Evolutionary conservation across 768 basidiomycete species (phyloP), one percentile per base, ranked within the genome.

Genomic region (Tylopilus balloui): DNA sequence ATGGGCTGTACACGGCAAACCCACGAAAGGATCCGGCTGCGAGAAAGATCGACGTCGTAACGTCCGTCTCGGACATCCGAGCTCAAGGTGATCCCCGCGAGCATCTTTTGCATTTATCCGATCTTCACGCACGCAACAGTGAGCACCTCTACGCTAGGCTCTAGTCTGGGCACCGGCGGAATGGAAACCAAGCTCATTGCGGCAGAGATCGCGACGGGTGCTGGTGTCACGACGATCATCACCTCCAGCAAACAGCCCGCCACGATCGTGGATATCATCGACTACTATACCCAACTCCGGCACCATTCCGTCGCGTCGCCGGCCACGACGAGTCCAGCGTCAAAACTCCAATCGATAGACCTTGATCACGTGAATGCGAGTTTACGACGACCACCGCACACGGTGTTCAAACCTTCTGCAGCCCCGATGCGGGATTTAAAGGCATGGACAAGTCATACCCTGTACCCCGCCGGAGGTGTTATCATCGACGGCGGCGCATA

Each of bases 181-280:
- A 98, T 98, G 96, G 93, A 96, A 69, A 99, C 96, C 3, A 99
- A 98, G 63, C 80, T 98, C 57, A 96, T 98, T 55, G 96, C 96
- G 1, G 95, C 96, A 0, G 96, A 99, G 61, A 92, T 99, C 25
- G 93, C 95, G 5, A 95, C 90, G 0, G 93, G 85, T 0, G 95
- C 94, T 1, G 96, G 96, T 7, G 92, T 95, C 27, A 84, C 89
- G 5, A 96, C 95, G 0, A 76, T 97, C 37, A 89, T 99, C 60
- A 83, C 86, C 40, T 87, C 89, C 19, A 93, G 91, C 69, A 87
- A 84, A 58, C 73, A 78, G 21, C 89, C 92, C 0, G 73, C 78
- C 39, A 80, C 78, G 59, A 84, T 98, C 50, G 77, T 88, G 56
- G 70, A 72, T 14, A 92, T 96, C 65, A 88, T 99, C 39, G 81